Percentiles rank a stretch among this genome's conserved stretches.
Evolutionary conservation across 768 basidiomycete species (phyloP).

Genomic region (Lactifluus rugatus): DNA sequence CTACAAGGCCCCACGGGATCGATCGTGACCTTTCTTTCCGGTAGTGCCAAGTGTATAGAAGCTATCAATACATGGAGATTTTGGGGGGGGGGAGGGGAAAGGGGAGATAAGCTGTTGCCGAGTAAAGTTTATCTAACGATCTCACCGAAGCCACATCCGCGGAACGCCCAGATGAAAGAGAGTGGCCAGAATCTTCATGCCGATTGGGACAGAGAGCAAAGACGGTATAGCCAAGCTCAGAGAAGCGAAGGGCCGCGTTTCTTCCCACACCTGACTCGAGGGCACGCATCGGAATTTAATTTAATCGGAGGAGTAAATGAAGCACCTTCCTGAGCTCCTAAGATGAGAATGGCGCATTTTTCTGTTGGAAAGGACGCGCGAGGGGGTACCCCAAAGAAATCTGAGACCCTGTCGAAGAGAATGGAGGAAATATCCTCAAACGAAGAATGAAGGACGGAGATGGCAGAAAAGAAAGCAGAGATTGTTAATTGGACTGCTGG

Average conservation of each 20-base stretch:
- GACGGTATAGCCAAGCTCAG: slow-evolving; percentile 29
- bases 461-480: slow-evolving; percentile 8
- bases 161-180: neutral
- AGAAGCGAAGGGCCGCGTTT: slow-evolving; percentile 25
- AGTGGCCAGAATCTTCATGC: neutral
- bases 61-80: slow-evolving; percentile 12
- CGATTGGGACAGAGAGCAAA: slow-evolving; percentile 25
- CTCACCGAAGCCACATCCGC: slow-evolving; percentile 24
- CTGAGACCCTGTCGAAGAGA: slow-evolving; percentile 15
- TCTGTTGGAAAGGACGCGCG: slow-evolving; percentile 22
- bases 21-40: slow-evolving; percentile 25
- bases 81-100: neutral
- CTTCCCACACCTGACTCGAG: slow-evolving; percentile 25
- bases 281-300: neutral
- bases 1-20: slow-evolving; percentile 26
- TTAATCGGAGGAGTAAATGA: neutral
- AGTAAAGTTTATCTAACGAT: neutral
- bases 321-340: slow-evolving; percentile 26
- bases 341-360: slow-evolving; percentile 25
- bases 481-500: slow-evolving; percentile 7
- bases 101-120: slow-evolving; percentile 1
- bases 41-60: slow-evolving; percentile 29
- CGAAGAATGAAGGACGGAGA: slow-evolving; percentile 14
- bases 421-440: slow-evolving; percentile 11
- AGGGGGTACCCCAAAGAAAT: slow-evolving; percentile 17